Conservation (phyloP, 768 basidiomycete genomes). For the Xanthoconium purpureum region DNA sequence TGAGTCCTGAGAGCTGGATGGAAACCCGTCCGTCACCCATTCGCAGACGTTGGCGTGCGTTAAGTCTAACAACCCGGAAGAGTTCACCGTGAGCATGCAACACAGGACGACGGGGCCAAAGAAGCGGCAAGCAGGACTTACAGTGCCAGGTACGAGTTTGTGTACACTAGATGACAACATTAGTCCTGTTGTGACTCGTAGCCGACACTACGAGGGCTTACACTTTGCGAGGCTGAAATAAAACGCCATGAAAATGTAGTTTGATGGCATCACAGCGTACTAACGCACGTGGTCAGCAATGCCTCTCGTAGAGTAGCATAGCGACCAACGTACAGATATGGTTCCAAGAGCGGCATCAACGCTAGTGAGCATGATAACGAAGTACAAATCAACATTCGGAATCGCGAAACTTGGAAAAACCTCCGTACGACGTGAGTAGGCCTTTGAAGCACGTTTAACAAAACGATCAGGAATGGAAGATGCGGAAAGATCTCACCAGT, state of each 20-base stretch:
- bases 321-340: conserved; percentile 30
- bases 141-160: conserved; percentile 55
- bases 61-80: conserved; percentile 34
- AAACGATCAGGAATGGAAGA: conserved; percentile 12
- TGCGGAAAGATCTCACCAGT: conserved; percentile 40
- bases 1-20: conserved; percentile 42
- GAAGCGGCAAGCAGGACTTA: conserved; percentile 9
- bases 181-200: not conserved
- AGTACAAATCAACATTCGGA: not conserved
- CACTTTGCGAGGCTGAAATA: conserved; percentile 54
- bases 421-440: conserved; percentile 35
- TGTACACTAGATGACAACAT: conserved; percentile 40
- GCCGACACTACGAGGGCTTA: conserved; percentile 23
- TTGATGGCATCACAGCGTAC: conserved; percentile 51
- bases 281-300: conserved; percentile 5
- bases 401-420: not conserved
- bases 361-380: conserved; percentile 27
- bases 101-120: not conserved
- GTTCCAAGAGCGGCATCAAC: conserved; percentile 46
- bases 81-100: not conserved
- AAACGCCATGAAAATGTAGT: conserved; percentile 53
- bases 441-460: conserved; percentile 33
- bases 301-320: not conserved
- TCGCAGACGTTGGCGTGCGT: conserved; percentile 43
- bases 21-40: conserved; percentile 36